Percentiles rank a stretch among this genome's conserved stretches.
phyloP scores from a whole-genome alignment of 2,329 filamentous ascomycete genomes.

The Cercospora sp. region DNA sequence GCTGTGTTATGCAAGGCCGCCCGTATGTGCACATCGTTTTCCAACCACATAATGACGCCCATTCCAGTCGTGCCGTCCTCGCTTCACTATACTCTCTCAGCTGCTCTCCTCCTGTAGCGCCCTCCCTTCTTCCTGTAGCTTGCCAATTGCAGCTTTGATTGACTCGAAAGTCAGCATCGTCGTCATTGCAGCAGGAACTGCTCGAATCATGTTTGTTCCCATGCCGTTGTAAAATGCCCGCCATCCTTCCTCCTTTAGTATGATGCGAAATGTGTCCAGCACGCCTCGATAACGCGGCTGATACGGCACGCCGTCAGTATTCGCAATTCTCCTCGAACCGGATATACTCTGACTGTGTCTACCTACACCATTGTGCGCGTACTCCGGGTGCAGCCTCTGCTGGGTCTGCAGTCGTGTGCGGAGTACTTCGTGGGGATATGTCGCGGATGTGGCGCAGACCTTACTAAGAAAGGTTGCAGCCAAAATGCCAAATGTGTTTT shows the following conservation, averaged over 20 bases:
- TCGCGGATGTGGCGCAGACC: conserved; percentile 88
- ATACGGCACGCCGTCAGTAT: conserved; percentile 57
- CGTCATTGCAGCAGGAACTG: conserved; percentile 91
- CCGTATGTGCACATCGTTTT: conserved; percentile 16
- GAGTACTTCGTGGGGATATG: conserved; percentile 96
- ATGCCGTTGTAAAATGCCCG: conserved; percentile 95
- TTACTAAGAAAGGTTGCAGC: conserved; percentile 91
- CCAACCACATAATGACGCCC: neutral
- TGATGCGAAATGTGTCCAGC: conserved; percentile 76
- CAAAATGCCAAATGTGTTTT: conserved; percentile 80
- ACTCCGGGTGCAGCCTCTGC: conserved; percentile 61
- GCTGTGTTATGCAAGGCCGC: conserved; percentile 9
- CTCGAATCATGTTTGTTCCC: conserved; percentile 95
- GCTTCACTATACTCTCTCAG: neutral
- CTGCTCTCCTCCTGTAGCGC: conserved; percentile 27
- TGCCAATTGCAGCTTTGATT: conserved; percentile 56
- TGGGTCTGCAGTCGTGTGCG: conserved; percentile 93
- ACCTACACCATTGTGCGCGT: conserved; percentile 50
- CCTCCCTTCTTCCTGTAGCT: conserved; percentile 55
- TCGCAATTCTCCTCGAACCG: conserved; percentile 39
- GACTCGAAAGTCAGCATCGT: conserved; percentile 98
- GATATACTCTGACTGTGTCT: conserved; percentile 35
- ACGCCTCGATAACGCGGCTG: conserved; percentile 71
- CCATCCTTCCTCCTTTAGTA: conserved; percentile 90
- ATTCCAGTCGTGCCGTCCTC: neutral